Conservation (phyloP, 805 yeast species). For the Cyberlindnera suaveolens region DNA sequence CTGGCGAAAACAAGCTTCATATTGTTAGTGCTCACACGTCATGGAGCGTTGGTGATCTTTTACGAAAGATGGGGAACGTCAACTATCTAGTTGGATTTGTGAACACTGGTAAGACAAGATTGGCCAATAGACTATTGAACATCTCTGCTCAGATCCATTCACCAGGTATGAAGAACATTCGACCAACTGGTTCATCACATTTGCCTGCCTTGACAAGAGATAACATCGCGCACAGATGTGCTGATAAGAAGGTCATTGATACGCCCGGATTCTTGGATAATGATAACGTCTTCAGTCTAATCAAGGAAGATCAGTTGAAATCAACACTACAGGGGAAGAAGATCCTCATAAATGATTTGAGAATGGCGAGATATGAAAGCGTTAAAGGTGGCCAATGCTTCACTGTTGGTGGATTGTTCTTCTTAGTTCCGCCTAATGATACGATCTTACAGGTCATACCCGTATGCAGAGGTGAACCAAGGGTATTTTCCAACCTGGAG, state of each 20-base stretch:
- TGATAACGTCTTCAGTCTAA: conserved; percentile 21
- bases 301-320: conserved; percentile 25
- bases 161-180: conserved; percentile 9
- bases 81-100: conserved; percentile 58
- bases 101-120: conserved; percentile 64
- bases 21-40: conserved; percentile 43
- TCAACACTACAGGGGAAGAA: conserved; percentile 27
- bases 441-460: conserved; percentile 43
- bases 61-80: conserved; percentile 29
- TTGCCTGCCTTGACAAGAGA: conserved; percentile 72
- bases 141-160: conserved; percentile 4
- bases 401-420: conserved; percentile 58
- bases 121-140: conserved; percentile 43
- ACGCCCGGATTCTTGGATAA: conserved; percentile 33
- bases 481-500: conserved; percentile 25
- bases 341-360: conserved; percentile 25
- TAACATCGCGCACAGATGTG: conserved; percentile 33
- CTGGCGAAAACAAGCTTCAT: conserved; percentile 29
- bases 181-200: conserved; percentile 31
- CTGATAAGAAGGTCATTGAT: conserved; percentile 29
- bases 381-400: conserved; percentile 39
- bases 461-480: conserved; percentile 32
- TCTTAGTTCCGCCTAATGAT: conserved; percentile 45
- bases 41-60: conserved; percentile 45
- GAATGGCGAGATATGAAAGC: conserved; percentile 26